These are phyloP conservation scores for Cytospora chrysosperma DNA, from an alignment of 2,329 filamentous ascomycete genomes.

Conservation along the genomic window DNA sequence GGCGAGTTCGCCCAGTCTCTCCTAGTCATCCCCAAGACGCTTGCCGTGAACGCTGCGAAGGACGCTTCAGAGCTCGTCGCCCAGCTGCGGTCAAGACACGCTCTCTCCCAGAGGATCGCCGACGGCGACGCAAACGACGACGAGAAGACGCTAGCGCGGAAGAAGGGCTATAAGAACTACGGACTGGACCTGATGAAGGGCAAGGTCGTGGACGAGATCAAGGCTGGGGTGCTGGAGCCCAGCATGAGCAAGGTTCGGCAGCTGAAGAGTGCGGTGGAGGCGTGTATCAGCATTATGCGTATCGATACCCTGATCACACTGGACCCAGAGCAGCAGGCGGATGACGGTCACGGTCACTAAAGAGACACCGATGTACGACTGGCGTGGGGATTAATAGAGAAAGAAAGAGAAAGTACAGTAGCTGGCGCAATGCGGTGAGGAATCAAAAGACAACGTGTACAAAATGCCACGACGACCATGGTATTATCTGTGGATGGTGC, in stretches of 20 bases:
- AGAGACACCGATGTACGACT: constrained; percentile 17
- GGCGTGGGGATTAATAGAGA: constrained; percentile 13
- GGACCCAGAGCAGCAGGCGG: constrained; percentile 81
- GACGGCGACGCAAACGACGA: constrained; percentile 83
- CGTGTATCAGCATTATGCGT: constrained; percentile 98
- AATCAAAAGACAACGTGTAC: constrained; percentile 2
- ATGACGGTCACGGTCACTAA: constrained; percentile 86
- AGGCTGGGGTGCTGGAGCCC: constrained; percentile 92
- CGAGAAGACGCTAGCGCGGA: constrained; percentile 84
- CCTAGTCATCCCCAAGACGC: constrained; percentile 90
- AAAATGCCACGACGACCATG: constrained; percentile 1
- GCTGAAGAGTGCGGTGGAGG: constrained; percentile 97
- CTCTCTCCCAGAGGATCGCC: constrained; percentile 86
- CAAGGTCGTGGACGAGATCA: constrained; percentile 89
- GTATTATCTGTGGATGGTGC: constrained; percentile 9
- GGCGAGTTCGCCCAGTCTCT: constrained; percentile 95
- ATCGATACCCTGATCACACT: constrained; percentile 99
- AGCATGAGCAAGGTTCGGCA: constrained; percentile 98
- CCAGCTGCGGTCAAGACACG: constrained; percentile 90
- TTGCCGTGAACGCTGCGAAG: constrained; percentile 96
- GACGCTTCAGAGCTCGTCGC: constrained; percentile 94
- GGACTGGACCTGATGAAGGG: constrained; percentile 87
- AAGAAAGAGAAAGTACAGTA: constrained; percentile 10
- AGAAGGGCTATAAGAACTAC: constrained; percentile 99
- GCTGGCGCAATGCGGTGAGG: constrained; percentile 10